Conservation (phyloP, 2,329 filamentous ascomycete genomes). For the Stagonosporopsis cucurbitacearum region DNA sequence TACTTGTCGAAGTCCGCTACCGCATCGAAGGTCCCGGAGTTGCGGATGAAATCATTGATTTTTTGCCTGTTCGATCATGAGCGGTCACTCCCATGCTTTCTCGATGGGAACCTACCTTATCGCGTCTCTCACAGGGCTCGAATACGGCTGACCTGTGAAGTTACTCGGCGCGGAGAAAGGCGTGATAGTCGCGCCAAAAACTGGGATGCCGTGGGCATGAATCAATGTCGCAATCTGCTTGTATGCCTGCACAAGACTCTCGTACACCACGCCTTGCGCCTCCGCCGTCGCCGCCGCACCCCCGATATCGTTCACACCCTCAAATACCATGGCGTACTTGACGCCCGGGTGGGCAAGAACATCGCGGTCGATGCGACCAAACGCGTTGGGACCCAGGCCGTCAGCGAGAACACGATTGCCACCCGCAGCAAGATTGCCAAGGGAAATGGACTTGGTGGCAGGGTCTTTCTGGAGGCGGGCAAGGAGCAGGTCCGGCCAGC, state of each 20-base stretch:
- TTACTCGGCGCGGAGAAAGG: slow-evolving; percentile 61
- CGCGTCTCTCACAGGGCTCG: slow-evolving; percentile 60
- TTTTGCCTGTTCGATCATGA: slow-evolving; percentile 40
- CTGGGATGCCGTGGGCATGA: slow-evolving; percentile 60
- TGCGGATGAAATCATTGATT: slow-evolving; percentile 68
- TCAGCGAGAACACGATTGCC: slow-evolving; percentile 70
- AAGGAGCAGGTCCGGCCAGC: slow-evolving; percentile 47
- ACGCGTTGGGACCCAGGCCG: slow-evolving; percentile 66
- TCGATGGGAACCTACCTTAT: slow-evolving; percentile 50
- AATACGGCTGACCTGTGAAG: slow-evolving; percentile 59
- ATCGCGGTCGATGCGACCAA: slow-evolving; percentile 69
- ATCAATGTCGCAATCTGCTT: slow-evolving; percentile 63
- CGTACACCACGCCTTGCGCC: slow-evolving; percentile 57
- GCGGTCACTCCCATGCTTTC: not conserved
- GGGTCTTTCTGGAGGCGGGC: slow-evolving; percentile 55
- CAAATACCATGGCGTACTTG: slow-evolving; percentile 69
- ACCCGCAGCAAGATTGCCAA: slow-evolving; percentile 71
- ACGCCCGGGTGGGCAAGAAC: slow-evolving; percentile 65
- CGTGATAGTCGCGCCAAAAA: slow-evolving; percentile 71
- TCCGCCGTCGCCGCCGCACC: slow-evolving; percentile 52
- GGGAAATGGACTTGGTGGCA: slow-evolving; percentile 57
- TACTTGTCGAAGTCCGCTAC: slow-evolving; percentile 68
- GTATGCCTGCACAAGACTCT: slow-evolving; percentile 63
- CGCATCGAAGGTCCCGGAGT: slow-evolving; percentile 63
- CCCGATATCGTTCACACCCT: slow-evolving; percentile 71